Conservation (phyloP, 2,329 filamentous ascomycete genomes). For the Tetracladium maxilliforme region DNA sequence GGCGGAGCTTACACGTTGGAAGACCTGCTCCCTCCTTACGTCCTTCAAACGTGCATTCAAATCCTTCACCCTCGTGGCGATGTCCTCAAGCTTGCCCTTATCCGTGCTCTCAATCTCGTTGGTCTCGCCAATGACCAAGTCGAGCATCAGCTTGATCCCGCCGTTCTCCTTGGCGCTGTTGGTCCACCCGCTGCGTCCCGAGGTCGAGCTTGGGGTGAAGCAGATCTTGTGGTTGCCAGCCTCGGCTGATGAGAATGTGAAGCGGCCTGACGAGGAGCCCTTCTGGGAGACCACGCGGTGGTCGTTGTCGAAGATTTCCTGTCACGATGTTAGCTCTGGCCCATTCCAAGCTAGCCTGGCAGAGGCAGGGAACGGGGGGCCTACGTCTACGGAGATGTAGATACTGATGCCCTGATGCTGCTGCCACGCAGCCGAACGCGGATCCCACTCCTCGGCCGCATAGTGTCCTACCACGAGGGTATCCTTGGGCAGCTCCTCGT, state of each 20-base stretch:
- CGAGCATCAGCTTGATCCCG: conserved; percentile 70
- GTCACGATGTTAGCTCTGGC: too few relatives aligned
- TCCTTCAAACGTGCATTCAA: conserved; percentile 77
- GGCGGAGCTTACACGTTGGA: conserved; percentile 60
- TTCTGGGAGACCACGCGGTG: conserved; percentile 88
- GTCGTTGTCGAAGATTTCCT: conserved; percentile 94
- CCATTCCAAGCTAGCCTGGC: too few relatives aligned
- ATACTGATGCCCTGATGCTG: conserved; percentile 66
- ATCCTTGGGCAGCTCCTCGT: conserved; percentile 94
- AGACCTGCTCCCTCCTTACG: conserved; percentile 87
- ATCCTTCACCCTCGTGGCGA: conserved; percentile 78
- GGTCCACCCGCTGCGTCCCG: conserved; percentile 58
- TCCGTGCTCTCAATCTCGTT: conserved; percentile 87
- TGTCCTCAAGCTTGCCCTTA: conserved; percentile 83
- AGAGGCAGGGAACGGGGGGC: conserved; percentile 10
- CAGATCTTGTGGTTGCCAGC: conserved; percentile 93
- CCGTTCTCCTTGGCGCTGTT: conserved; percentile 49
- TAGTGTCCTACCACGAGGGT: conserved; percentile 92
- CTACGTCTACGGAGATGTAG: conserved; percentile 77
- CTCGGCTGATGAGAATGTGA: conserved; percentile 92
- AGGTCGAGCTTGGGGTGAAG: conserved; percentile 72
- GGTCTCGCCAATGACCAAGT: conserved; percentile 88
- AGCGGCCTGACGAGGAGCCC: conserved; percentile 61
- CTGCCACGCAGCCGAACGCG: conserved; percentile 50
- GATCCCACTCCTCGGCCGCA: conserved; percentile 71